Percentiles rank a stretch among this genome's conserved stretches.
Evolutionary conservation across 176 grass and related monocot species (phyloP).

Genomic region (Olyra latifolia): DNA sequence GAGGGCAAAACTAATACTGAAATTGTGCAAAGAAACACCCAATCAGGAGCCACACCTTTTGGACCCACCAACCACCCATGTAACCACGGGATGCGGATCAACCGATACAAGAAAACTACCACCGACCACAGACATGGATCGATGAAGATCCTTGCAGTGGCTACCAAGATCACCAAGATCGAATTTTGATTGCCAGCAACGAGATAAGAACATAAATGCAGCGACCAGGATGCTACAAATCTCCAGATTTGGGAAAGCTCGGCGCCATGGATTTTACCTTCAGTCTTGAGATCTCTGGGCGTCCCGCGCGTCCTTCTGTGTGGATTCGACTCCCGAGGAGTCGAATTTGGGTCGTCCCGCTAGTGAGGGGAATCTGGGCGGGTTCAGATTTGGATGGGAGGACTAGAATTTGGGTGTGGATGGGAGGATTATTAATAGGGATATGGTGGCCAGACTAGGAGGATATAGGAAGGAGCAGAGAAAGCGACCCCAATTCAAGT

Average conservation of each 20-base stretch:
- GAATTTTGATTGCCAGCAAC: neutral
- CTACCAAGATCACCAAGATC: neutral
- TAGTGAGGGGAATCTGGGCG: neutral
- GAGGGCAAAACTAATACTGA: neutral
- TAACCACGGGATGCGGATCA: neutral
- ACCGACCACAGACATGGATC: neutral
- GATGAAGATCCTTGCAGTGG: neutral
- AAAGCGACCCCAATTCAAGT: constrained; percentile 21
- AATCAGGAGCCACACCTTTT: neutral
- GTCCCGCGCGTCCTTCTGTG: neutral
- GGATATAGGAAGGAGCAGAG: neutral
- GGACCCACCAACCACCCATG: neutral
- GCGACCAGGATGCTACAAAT: neutral
- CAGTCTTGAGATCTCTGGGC: neutral
- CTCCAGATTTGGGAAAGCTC: neutral
- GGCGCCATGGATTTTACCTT: constrained; percentile 30
- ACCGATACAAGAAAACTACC: neutral
- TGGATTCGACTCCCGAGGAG: neutral
- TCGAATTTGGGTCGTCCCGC: neutral
- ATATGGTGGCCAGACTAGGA: neutral
- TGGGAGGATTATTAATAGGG: constrained; percentile 25
- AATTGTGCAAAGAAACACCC: neutral
- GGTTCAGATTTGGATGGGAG: neutral
- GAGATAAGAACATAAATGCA: neutral
- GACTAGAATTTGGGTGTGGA: neutral